Conservation (phyloP, 78 protist species). For the Guillardia theta region DNA sequence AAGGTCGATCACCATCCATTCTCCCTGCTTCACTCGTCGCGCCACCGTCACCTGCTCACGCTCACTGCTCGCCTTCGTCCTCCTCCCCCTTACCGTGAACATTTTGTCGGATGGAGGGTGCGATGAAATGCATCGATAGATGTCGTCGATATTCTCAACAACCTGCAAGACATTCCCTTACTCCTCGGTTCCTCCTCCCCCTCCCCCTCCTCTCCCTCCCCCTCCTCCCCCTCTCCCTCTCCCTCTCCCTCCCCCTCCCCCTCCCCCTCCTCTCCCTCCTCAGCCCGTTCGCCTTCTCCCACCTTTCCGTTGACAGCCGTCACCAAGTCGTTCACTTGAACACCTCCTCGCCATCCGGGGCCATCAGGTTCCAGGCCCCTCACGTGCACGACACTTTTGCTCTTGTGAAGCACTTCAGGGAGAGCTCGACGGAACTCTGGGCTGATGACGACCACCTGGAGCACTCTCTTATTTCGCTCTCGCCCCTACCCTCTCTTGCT, state of each 20-base stretch:
- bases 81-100: no score
- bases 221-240: no score
- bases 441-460: no score
- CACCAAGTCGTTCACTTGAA: background rate
- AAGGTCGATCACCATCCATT: background rate
- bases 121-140: background rate
- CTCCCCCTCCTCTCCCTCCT: background rate
- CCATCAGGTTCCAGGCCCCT: background rate
- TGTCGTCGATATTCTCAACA: background rate
- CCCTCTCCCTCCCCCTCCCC: background rate
- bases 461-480: no score
- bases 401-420: background rate
- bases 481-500: no score
- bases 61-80: no score
- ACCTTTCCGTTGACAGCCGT: background rate
- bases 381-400: background rate
- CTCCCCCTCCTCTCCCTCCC: no score
- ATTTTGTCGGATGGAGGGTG: no score
- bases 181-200: no score
- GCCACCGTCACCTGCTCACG: background rate
- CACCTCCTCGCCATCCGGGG: background rate
- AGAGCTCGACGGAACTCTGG: background rate
- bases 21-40: background rate
- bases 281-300: background rate
- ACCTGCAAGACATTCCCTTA: background rate